These are phyloP conservation scores for Wallacemonas rigidus DNA, from an alignment of 208 protist genomes.

Conservation along the genomic window DNA sequence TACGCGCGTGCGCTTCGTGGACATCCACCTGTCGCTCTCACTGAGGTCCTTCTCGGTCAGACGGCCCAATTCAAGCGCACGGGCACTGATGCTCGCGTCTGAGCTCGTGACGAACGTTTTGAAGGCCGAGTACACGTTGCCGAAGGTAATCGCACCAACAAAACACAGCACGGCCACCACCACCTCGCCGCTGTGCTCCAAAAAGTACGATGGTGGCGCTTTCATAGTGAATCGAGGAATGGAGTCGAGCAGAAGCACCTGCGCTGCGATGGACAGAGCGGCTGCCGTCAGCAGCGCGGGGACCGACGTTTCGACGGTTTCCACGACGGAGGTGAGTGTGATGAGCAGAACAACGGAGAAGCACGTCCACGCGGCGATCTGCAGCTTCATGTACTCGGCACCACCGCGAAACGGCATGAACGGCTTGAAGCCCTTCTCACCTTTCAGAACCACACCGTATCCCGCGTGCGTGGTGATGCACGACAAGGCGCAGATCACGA, in stretches of 20 bases:
- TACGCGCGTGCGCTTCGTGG: constrained; percentile 34
- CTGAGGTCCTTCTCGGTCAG: neutral
- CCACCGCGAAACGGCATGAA: constrained; percentile 86
- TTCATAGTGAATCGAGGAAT: constrained; percentile 60
- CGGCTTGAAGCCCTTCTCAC: constrained; percentile 40
- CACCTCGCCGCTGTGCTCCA: constrained; percentile 78
- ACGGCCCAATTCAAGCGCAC: neutral
- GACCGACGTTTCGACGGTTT: constrained; percentile 36
- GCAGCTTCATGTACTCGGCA: constrained; percentile 52
- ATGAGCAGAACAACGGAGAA: constrained; percentile 54
- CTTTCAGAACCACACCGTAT: constrained; percentile 65
- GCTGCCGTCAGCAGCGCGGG: constrained; percentile 45
- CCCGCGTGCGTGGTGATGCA: constrained; percentile 66
- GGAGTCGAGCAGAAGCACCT: constrained; percentile 62
- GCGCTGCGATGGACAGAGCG: constrained; percentile 57
- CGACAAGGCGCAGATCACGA: constrained; percentile 60
- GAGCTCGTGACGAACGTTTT: constrained; percentile 34
- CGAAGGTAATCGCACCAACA: constrained; percentile 52
- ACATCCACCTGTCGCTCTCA: constrained; percentile 8
- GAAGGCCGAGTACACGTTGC: constrained; percentile 55
- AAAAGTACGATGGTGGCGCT: constrained; percentile 36
- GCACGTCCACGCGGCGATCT: constrained; percentile 65
- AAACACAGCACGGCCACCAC: constrained; percentile 74
- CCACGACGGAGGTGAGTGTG: constrained; percentile 60
- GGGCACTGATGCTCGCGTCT: constrained; percentile 5